Percentiles rank a stretch among this genome's conserved stretches.
These are phyloP conservation scores for Metschnikowia lunata DNA, from an alignment of 805 yeast species.

Conservation along the genomic window DNA sequence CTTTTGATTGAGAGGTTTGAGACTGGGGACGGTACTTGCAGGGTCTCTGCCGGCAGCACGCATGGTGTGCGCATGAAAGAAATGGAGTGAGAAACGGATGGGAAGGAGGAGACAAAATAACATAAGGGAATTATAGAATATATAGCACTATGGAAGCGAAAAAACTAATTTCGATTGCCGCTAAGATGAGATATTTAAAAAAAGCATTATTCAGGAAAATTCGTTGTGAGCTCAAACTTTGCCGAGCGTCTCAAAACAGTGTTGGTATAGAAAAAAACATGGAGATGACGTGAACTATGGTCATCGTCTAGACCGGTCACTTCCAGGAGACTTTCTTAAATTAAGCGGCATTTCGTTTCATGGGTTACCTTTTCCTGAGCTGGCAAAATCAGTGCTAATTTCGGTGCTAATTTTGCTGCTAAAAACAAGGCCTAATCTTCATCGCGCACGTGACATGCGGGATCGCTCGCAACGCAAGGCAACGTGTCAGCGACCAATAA, in stretches of 20 bases:
- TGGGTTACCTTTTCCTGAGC: background rate
- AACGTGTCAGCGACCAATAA: constrained; percentile 2
- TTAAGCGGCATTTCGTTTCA: too few relatives aligned
- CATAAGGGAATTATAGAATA: too few relatives aligned
- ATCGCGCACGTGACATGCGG: constrained; percentile 5
- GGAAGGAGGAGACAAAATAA: too few relatives aligned
- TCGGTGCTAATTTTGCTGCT: background rate
- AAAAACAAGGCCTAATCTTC: too few relatives aligned
- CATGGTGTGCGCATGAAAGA: constrained; percentile 1
- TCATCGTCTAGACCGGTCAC: background rate
- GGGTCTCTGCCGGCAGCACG: constrained; percentile 36
- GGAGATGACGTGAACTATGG: background rate
- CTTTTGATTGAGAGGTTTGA: constrained; percentile 49
- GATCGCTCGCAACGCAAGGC: background rate
- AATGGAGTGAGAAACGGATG: too few relatives aligned
- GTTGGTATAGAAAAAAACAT: too few relatives aligned
- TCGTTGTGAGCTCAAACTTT: too few relatives aligned
- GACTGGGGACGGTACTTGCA: constrained; percentile 37
- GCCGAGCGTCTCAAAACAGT: too few relatives aligned
- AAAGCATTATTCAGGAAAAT: too few relatives aligned
- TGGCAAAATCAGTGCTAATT: background rate
- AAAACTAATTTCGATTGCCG: too few relatives aligned
- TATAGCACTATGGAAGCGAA: too few relatives aligned
- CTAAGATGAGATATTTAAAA: too few relatives aligned
- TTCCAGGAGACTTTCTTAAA: background rate